Base-by-base conservation (phyloP, 345 rosid species). In the Arabis hirsuta region DNA sequence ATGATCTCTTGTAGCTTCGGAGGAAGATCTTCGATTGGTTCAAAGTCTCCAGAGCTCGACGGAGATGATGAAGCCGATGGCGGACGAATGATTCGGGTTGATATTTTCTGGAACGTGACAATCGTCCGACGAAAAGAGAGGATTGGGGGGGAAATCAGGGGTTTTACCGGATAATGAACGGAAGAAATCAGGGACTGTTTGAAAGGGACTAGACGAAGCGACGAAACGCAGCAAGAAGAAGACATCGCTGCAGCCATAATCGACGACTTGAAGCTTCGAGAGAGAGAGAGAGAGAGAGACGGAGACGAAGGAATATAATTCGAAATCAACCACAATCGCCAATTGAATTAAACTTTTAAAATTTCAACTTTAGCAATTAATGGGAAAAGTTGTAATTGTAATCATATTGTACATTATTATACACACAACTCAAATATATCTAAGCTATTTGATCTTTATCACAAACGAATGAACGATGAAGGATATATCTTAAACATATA, bases 1-100 rank as follows among this genome's bases (percentile, higher is more conserved):
- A 91, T 73, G 75, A 91, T 91, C 70, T 92, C 91, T 64, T 83
- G 96, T 46, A 95, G 97, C 80, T 81, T 86, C 13, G 96, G 90
- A 51, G 99, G 99, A 54, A 95, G 92, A 42, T 90, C 91, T 29
- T 86, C 89, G 22, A 88, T 32, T 56, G 97, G 86, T 79, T 94
- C 95, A 31, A 87, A 80, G 11, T 86, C 74, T 0, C 46, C 51
- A 22, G 96, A 65, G 43, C 76, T 65, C 4, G 90, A 43, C 0
- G 89, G 27, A 7, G 86, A 78, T 1, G 85, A 24, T 7, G 85
- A 77, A 2, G 86, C 67, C 2, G 80, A 62, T 13, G 46, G 13
- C 0, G 77, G 34, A 2, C 68, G 26, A 2, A 72, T 44, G n/a
- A 51, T 39, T 56, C 48, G 67, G 1, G 82, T 29, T 16, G 85